These are phyloP conservation scores for Ustilaginoidea virens DNA, from an alignment of 2,329 filamentous ascomycete genomes.

Conservation along the genomic window DNA sequence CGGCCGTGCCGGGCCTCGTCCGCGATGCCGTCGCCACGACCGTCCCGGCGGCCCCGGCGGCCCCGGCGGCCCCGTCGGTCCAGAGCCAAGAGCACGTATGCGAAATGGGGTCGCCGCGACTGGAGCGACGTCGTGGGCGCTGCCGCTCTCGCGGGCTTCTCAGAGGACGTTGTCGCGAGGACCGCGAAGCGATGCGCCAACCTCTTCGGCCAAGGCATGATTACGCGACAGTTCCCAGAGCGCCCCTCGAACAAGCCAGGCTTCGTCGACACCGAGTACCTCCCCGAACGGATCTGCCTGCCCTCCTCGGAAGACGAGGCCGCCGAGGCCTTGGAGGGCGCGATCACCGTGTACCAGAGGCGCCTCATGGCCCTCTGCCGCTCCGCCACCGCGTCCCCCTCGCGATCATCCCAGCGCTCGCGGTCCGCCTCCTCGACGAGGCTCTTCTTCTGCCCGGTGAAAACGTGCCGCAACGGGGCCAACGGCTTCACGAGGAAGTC, in stretches of 20 bases:
- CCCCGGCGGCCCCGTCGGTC: no score
- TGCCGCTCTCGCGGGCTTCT: conserved; percentile 60
- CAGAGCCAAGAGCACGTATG: no score
- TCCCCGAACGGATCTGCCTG: conserved; percentile 13
- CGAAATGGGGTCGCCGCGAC: conserved; percentile 45
- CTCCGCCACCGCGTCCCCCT: conserved; percentile 5
- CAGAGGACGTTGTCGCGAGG: conserved; percentile 46
- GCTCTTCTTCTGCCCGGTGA: conserved; percentile 21
- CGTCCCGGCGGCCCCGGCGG: no score
- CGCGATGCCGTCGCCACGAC: no score
- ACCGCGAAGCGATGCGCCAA: conserved; percentile 59
- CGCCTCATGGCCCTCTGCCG: conserved; percentile 10
- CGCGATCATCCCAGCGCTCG: conserved; percentile 3
- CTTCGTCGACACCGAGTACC: conserved; percentile 14
- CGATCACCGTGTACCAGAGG: no score
- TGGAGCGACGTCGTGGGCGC: conserved; percentile 78
- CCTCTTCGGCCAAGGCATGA: conserved; percentile 61
- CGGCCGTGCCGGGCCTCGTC: no score
- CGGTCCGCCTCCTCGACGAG: conserved; percentile 13
- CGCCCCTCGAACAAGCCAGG: conserved; percentile 29
- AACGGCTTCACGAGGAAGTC: conserved; percentile 19
- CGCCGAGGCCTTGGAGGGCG: conserved; percentile 8
- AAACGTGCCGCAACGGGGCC: conserved; percentile 19
- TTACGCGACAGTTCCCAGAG: conserved; percentile 21
- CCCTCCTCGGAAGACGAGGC: conserved; percentile 7